These are phyloP conservation scores for Gynostemma pentaphyllum DNA, from an alignment of 306 rosid species.

Conservation along the genomic window DNA sequence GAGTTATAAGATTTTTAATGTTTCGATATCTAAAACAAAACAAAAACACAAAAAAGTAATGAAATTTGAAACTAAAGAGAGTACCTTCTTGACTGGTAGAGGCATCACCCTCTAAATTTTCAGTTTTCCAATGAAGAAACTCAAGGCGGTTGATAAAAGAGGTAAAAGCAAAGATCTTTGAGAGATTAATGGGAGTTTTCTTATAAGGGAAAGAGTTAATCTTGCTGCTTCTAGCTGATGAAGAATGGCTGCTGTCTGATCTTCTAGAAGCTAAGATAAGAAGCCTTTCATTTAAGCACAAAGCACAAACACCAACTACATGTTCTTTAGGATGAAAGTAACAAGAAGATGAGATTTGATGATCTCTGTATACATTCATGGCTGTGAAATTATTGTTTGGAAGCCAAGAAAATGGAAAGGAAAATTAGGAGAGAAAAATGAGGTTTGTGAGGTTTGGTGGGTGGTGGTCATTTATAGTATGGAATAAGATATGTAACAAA, in stretches of 20 bases:
- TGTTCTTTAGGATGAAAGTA: conserved; percentile 70
- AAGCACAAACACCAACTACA: conserved; percentile 72
- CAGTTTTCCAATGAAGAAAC: conserved; percentile 48
- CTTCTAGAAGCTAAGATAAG: conserved; percentile 54
- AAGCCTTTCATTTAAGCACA: conserved; percentile 76
- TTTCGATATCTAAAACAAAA: background rate
- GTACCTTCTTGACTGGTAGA: conserved; percentile 89
- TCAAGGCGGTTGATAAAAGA: conserved; percentile 64
- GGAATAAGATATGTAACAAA: background rate
- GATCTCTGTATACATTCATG: conserved; percentile 48
- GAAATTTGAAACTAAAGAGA: background rate
- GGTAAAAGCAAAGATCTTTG: conserved; percentile 82
- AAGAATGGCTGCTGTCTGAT: conserved; percentile 29
- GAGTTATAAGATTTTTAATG: too few relatives aligned
- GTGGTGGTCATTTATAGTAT: conserved; percentile 12
- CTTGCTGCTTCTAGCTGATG: conserved; percentile 20
- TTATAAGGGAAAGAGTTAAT: conserved; percentile 18
- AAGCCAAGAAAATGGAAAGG: background rate
- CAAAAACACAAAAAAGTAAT: background rate
- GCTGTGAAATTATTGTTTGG: conserved; percentile 12
- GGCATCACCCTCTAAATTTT: conserved; percentile 30
- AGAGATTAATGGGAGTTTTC: conserved; percentile 37
- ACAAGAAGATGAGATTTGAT: conserved; percentile 50
- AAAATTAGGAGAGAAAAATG: conserved; percentile 6
- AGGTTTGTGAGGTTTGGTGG: conserved; percentile 9